Base-by-base conservation (phyloP, 495 filamentous ascomycete species). In the Penicillium canescens region DNA sequence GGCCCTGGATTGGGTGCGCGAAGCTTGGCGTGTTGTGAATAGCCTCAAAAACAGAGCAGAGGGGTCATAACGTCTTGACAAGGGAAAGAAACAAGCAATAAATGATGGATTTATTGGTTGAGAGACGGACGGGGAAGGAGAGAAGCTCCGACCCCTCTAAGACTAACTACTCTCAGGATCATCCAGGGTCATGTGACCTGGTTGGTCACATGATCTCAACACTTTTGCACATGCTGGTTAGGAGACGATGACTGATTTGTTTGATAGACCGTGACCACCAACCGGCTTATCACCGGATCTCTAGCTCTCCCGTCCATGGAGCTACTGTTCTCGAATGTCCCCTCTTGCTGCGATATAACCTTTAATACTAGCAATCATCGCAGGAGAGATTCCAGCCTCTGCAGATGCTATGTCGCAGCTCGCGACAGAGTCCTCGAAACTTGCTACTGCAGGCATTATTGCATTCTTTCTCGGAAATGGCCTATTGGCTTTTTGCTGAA, bases 281-380 rank as follows among this genome's bases (percentile, higher is more conserved):
- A 60, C n/a, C 57, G 57, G 1, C 46, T 60, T 2, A 52, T 60
- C 52, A 60, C 57, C n/a, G 57, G 57, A 11, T 60, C 57, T 2
- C 34, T 60, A 9, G 52, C 52, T 1, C 51, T 60, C 9, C 57
- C 57, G 1, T 55, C 57, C 18, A 55, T 60, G 57, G 57, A 60
- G 9, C 52, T 60, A 2, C 23, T 60, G 6, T 60, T 60, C n/a
- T 23, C 57, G 57, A 7, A 60, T 60, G 57, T 54, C 57, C 7
- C 57, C 57, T 21, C 46, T 60, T 16, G 57, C 57, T 11, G 57
- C 57, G 8, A 37, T 55, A 6, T 52, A 60, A 16, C 55, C 57
- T 2, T 41, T 60, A 4, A 3, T 51, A 2, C 52, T 60, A 13
- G 57, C 36, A 3, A 33, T 55, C 26, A 35, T 55, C 8, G 51